These are phyloP conservation scores for Penicillium griseofulvum DNA, from an alignment of 2,329 filamentous ascomycete genomes.

Conservation along the genomic window DNA sequence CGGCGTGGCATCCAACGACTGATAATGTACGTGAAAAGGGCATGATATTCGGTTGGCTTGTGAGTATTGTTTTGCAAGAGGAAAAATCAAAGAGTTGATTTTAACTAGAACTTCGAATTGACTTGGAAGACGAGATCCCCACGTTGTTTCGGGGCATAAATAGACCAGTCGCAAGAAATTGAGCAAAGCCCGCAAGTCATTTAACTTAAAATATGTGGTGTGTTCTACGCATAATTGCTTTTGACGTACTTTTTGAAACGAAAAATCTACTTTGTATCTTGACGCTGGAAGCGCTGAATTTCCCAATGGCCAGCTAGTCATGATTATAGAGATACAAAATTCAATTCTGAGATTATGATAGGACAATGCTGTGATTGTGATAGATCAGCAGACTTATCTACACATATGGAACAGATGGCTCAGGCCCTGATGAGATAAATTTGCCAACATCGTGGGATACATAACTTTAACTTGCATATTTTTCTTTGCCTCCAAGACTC, in stretches of 20 bases:
- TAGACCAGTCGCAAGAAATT: neutral
- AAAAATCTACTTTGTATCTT: neutral
- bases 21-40: constrained; percentile 22
- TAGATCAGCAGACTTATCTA: neutral
- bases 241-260: neutral
- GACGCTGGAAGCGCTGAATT: neutral
- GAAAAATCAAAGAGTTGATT: too few species aligned
- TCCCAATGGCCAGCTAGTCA: neutral
- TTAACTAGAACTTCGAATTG: neutral
- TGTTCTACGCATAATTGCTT: neutral
- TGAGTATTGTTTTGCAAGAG: neutral
- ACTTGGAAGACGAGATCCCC: neutral
- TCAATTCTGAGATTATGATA: neutral
- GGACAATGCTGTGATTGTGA: neutral
- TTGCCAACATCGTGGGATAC: neutral
- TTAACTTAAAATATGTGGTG: neutral
- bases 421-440: neutral
- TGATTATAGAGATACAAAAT: neutral
- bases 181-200: neutral
- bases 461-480: neutral
- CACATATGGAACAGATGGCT: neutral
- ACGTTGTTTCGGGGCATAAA: neutral
- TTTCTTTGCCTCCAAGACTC: neutral
- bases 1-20: constrained; percentile 27
- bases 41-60: constrained; percentile 4